Base-by-base conservation (phyloP, 768 basidiomycete species). In the Tricholoma sp. region DNA sequence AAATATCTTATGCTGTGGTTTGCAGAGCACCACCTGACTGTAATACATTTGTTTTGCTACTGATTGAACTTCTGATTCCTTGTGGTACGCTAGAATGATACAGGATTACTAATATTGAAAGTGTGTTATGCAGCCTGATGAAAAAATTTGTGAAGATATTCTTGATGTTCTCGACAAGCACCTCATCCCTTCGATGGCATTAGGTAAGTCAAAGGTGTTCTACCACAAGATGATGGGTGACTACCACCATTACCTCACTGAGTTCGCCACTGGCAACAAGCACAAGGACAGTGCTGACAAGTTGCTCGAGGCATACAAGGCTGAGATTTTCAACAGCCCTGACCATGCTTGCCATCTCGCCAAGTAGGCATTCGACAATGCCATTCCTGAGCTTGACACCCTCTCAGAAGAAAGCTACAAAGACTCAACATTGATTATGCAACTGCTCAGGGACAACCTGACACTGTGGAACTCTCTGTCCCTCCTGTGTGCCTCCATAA, bases 211-310 rank as follows among this genome's bases (percentile, higher is more conserved):
- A 57, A 96, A 97, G 80, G 95, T 98, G 56, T 98, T 98, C 84
- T 98, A 98, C 81, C 94, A 96, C 85, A 98, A 98, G 86, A 94
- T 97, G 93, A 96, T 93, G 94, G 94, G 94, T 74, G 94, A 98
- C 75, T 96, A 98, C 78, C 94, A 96, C 83, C 93, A 94, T 67
- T 98, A 96, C 78, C 90, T 96, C 65, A 95, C 95, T 66, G 95
- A 98, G 78, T 98, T 98, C 70, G 94, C 95, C 53, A 95, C 93
- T 50, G 95, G 95, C 69, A 93, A 96, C 76, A 94, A 94, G 82
- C 91, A 95, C 76, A 93, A 94, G 78, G 89, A 92, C 69, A 91
- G 90, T 62, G 94, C 95, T 66, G 94, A 97, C 82, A 96, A 96
- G 80, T 97, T 95, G 1, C 81, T 98, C 62, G 92, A 92, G 74